A percentile compares a stretch with the other conserved stretches of the same genome.
These are phyloP conservation scores for Phyllosticta capitalensis DNA, from an alignment of 2,329 filamentous ascomycete genomes.

Conservation along the genomic window DNA sequence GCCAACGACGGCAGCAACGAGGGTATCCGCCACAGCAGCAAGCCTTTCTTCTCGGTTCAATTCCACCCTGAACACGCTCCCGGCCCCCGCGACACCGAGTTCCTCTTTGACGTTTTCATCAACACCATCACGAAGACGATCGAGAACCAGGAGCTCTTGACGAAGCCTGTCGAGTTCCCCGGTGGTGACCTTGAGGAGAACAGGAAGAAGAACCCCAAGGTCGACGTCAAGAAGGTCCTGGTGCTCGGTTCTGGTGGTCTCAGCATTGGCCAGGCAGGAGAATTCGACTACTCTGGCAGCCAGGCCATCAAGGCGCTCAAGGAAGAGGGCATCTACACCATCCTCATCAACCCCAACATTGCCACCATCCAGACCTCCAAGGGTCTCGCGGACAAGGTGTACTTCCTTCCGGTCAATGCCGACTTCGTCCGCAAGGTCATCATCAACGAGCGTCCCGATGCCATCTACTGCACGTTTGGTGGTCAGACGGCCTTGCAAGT, in stretches of 20 bases:
- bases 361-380: slow-evolving; percentile 98
- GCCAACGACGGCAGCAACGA: slow-evolving; percentile 98
- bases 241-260: slow-evolving; percentile 90
- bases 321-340: slow-evolving; percentile 95
- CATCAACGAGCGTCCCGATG: slow-evolving; percentile 84
- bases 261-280: slow-evolving; percentile 94
- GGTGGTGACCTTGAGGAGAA: slow-evolving; percentile 77
- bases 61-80: slow-evolving; percentile 98
- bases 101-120: slow-evolving; percentile 94
- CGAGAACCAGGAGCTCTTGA: slow-evolving; percentile 55
- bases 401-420: slow-evolving; percentile 93
- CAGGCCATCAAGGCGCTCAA: slow-evolving; percentile 98
- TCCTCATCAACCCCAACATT: slow-evolving; percentile 98
- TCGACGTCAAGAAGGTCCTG: slow-evolving; percentile 87
- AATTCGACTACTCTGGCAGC: slow-evolving; percentile 97
- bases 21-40: slow-evolving; percentile 78
- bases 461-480: slow-evolving; percentile 96
- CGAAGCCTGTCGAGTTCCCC: slow-evolving; percentile 72
- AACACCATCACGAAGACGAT: slow-evolving; percentile 67
- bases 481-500: slow-evolving; percentile 95
- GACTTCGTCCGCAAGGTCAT: slow-evolving; percentile 98
- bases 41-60: slow-evolving; percentile 97
- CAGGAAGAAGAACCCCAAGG: slow-evolving; percentile 61
- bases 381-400: slow-evolving; percentile 95
- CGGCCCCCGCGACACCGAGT: slow-evolving; percentile 90